These are phyloP conservation scores for Viola pubescens DNA, from an alignment of 441 rosid genomes.

Conservation along the genomic window DNA sequence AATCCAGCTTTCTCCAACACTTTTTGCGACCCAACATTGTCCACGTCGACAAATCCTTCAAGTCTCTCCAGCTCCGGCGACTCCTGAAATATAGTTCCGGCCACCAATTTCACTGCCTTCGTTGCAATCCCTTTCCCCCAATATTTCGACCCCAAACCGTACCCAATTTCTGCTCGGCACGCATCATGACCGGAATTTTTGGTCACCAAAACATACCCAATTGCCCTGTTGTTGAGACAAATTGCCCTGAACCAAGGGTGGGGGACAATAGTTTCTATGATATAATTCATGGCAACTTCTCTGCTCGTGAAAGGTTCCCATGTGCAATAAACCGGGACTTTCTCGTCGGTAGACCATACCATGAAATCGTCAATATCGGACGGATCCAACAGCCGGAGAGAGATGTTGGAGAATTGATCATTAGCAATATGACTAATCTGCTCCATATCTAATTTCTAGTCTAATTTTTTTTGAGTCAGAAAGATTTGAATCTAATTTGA, in stretches of 20 bases:
- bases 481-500: too few species aligned
- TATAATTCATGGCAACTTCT: not conserved
- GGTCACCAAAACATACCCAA: not conserved
- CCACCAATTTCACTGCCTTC: conserved; percentile 20
- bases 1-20: conserved; percentile 24
- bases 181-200: not conserved
- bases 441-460: too few species aligned
- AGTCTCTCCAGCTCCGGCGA: conserved; percentile 15
- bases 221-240: not conserved
- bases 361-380: not conserved
- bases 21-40: conserved; percentile 17
- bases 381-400: not conserved
- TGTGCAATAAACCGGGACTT: not conserved
- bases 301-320: not conserved
- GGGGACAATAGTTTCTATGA: not conserved
- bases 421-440: too few species aligned
- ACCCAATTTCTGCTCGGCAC: not conserved
- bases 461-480: too few species aligned
- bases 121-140: conserved; percentile 28
- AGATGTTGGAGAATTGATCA: not conserved
- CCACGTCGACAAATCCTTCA: conserved; percentile 16
- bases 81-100: conserved; percentile 9
- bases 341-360: not conserved
- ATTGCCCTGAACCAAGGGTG: not conserved
- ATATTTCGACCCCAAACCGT: conserved; percentile 10